Base-by-base conservation (phyloP, 768 basidiomycete species). In the Leccinum obscurum region DNA sequence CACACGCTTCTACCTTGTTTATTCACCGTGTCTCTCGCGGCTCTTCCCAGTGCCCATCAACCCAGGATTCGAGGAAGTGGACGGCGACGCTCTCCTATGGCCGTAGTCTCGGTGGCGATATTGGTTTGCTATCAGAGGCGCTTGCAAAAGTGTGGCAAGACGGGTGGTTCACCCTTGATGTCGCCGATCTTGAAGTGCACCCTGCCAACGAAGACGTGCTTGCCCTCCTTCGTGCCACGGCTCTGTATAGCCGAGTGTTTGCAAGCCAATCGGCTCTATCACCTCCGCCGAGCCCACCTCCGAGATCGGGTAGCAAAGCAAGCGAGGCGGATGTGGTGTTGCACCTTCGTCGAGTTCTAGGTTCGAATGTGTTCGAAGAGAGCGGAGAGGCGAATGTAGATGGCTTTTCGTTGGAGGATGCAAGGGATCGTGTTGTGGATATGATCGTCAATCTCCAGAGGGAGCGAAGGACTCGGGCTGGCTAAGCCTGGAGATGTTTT, bases 381-480 rank as follows among this genome's bases (percentile, higher is more conserved):
- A 63, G 69, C 32, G 55, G 57, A 39, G 69, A 64, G 22, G 58
- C 60, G 24, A 63, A 55, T 17, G 34, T 46, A 41, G 62, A 63
- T 53, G 66, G 62, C 72, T 57, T 82, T 78, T 70, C 72, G 28
- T 70, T 92, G 56, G 90, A 92, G 70, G 89, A 92, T 61, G 90
- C 89, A 52, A 79, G 86, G 58, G 91, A 92, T 72, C 75, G 80
- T n/a, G 86, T 85, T 37, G 88, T 91, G 52, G 91, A 93, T 75
- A 77, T 87, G 78, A 78, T 92, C 52, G 79, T 82, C 4, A 76
- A 75, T 56, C 63, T 69, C 30, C 76, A 69, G 66, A 67, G 53
- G 65, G 67, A 56, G 68, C 72, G 54, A 70, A 71, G 48, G 74
- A 55, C 49, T 2, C 58, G 58, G 26, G 20, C 46, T 22, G 57